phyloP scores from a whole-genome alignment of 306 rosid genomes.

The Malus orientalis region DNA sequence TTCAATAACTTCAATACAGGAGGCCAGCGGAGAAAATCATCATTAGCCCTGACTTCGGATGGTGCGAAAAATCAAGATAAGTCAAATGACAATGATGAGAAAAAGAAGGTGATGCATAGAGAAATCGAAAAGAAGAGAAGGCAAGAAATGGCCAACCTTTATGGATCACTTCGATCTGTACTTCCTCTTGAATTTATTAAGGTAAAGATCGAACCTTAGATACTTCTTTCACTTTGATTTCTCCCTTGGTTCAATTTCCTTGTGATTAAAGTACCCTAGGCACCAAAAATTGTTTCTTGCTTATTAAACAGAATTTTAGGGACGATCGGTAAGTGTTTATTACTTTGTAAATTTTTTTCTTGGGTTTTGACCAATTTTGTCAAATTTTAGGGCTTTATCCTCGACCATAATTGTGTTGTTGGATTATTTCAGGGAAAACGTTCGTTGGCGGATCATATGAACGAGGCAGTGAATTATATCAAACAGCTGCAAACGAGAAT shows the following conservation, averaged over 20 bases:
- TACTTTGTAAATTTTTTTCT: neutral
- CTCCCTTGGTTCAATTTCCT: neutral
- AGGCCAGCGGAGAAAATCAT: neutral
- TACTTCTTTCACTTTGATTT: neutral
- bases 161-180: slow-evolving; percentile 20
- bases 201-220: neutral
- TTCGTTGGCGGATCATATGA: slow-evolving; percentile 20
- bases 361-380: neutral
- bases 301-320: neutral
- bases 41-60: neutral
- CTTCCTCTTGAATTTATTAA: slow-evolving; percentile 17
- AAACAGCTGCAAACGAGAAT: slow-evolving; percentile 4
- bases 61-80: neutral
- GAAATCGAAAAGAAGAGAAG: slow-evolving; percentile 24
- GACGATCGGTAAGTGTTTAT: neutral
- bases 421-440: slow-evolving; percentile 19
- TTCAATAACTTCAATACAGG: neutral
- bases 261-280: neutral
- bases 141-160: slow-evolving; percentile 18
- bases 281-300: neutral
- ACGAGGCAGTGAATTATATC: slow-evolving; percentile 23
- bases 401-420: neutral
- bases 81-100: neutral
- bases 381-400: neutral
- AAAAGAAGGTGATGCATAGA: slow-evolving; percentile 16